Conservation (phyloP, 768 basidiomycete species). For the Calocybe cyanea region DNA sequence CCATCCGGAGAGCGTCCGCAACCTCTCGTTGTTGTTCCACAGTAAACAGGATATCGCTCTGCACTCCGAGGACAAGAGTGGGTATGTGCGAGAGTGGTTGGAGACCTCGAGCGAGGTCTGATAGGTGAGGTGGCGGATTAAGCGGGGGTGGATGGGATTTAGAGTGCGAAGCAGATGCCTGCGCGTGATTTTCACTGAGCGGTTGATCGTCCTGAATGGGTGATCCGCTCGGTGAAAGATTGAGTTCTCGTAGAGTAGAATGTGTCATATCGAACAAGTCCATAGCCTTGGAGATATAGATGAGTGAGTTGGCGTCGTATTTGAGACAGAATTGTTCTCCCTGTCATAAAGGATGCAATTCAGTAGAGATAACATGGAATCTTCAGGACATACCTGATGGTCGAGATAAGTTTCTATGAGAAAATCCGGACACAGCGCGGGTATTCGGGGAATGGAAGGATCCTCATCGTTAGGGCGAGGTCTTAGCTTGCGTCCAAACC, state of each 20-base stretch:
- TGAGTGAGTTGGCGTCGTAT: constrained; percentile 98
- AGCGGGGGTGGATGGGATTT: constrained; percentile 71
- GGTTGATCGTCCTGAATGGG: constrained; percentile 16
- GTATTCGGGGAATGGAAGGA: constrained; percentile 37
- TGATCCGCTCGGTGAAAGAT: constrained; percentile 35
- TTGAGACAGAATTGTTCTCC: constrained; percentile 97
- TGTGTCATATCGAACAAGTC: constrained; percentile 95
- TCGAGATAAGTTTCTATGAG: constrained; percentile 98
- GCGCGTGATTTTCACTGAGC: constrained; percentile 19
- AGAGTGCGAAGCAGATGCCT: constrained; percentile 43
- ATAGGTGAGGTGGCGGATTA: constrained; percentile 71
- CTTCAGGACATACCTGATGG: constrained; percentile 76
- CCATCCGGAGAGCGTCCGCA: constrained; percentile 86
- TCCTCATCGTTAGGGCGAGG: constrained; percentile 33
- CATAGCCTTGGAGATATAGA: constrained; percentile 99
- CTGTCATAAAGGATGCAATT: constrained; percentile 37
- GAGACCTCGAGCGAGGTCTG: constrained; percentile 76
- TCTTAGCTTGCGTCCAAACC: constrained; percentile 84
- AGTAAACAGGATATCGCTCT: constrained; percentile 94
- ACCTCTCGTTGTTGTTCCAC: constrained; percentile 97
- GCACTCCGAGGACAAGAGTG: constrained; percentile 85
- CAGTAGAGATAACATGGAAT: constrained; percentile 30
- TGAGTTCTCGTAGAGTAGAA: constrained; percentile 67
- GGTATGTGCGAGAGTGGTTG: constrained; percentile 73
- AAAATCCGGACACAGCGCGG: constrained; percentile 93